Evolutionary conservation across 768 basidiomycete genomes (phyloP), one percentile per base, ranked within the genome.

Genomic region (Russula emetica): DNA sequence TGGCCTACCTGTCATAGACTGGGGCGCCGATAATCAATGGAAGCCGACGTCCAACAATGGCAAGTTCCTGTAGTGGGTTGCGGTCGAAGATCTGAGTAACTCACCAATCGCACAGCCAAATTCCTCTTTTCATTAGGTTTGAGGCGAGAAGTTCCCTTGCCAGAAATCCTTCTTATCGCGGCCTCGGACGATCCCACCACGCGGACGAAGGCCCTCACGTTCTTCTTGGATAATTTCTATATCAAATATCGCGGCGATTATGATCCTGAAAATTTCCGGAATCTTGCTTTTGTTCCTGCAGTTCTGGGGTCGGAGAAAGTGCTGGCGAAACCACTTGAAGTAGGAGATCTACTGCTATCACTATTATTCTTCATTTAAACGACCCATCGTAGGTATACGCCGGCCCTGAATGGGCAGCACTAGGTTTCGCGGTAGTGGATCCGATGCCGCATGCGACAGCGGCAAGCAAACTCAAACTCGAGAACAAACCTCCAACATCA

Each of bases 11-110:
- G 72, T 97, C 2, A 78, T 98, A 49, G 92, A 94, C 94, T 28
- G 28, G 28, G 28, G 28, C 4, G 28, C 4, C 28, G 28, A 28
- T 28, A 28, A 28, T 28, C 28, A 88, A 72, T 99, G 96, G 96
- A 82, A 83, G 62, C 74, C 79, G 5, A 82, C 80, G 9, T 93
- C 93, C 0, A 92, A 94, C 32, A 94, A 97, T 86, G 93, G 94
- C 90, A 45, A 38, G 76, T 64, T 36, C 9, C 26, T 20, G 3
- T 40, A 16, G 8, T 30, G 34, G 34, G 18, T 11, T 5, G 24
- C 14, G 2, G 3, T 32, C 3, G 62, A 24, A 28, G 28, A 28
- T 6, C 28, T 28, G 38, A 28, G 28, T 4, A 16, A 28, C 45
- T 61, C 58, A 56, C 24, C 40, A 18, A 32, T 34, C 4, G 62